Evolutionary conservation across 2,329 filamentous ascomycete species (phyloP).

Genomic region (Seiridium cupressi): DNA sequence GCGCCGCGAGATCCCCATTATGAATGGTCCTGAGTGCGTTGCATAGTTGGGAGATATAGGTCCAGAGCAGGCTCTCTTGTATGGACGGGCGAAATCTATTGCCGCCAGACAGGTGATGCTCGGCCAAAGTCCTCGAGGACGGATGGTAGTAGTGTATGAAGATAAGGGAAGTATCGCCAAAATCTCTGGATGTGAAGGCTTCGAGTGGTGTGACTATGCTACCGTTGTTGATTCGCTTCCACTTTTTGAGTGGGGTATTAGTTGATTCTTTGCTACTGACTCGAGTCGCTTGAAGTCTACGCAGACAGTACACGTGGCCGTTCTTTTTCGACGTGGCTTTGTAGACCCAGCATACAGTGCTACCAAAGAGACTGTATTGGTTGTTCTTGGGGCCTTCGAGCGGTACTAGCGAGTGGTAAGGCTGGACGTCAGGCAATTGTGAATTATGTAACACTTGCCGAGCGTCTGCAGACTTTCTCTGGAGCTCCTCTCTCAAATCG

Average conservation of each 20-base stretch:
- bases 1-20: constrained; percentile 73
- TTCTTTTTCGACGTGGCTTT: constrained; percentile 89
- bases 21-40: constrained; percentile 88
- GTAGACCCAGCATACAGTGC: constrained; percentile 87
- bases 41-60: constrained; percentile 87
- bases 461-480: constrained; percentile 83
- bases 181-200: constrained; percentile 88
- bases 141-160: constrained; percentile 94
- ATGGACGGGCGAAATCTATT: constrained; percentile 49
- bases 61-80: constrained; percentile 79
- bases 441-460: constrained; percentile 77
- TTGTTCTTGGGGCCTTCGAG: constrained; percentile 81
- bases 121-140: constrained; percentile 82
- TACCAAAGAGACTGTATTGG: constrained; percentile 67
- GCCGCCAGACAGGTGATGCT: constrained; percentile 65
- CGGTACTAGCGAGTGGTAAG: constrained; percentile 90
- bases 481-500: constrained; percentile 80
- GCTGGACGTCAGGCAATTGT: constrained; percentile 75
- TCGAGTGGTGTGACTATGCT: constrained; percentile 85
- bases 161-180: constrained; percentile 91
- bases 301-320: constrained; percentile 82
- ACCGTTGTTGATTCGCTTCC: constrained; percentile 81
- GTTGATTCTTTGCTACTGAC: constrained; percentile 89
- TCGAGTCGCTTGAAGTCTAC: constrained; percentile 77
- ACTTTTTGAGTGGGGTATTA: constrained; percentile 72